Conservation (phyloP, 768 basidiomycete genomes). For the Lactarius vividus region DNA sequence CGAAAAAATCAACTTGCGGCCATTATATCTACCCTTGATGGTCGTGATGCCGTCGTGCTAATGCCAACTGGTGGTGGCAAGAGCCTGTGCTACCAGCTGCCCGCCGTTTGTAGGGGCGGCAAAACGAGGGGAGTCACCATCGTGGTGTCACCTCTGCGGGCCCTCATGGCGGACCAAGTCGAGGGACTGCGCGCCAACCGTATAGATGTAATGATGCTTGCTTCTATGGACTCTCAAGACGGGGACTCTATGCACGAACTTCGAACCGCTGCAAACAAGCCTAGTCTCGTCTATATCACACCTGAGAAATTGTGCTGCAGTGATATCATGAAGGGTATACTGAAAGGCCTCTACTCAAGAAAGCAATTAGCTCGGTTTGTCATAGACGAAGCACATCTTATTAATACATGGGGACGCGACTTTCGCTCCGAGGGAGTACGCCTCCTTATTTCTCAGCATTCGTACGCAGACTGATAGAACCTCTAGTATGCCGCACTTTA, state of each 20-base stretch:
- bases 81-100: slow-evolving; percentile 86
- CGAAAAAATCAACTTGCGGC: slow-evolving; percentile 85
- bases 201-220: slow-evolving; percentile 59
- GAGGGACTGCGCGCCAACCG: slow-evolving; percentile 57
- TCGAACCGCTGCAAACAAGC: slow-evolving; percentile 47
- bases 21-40: slow-evolving; percentile 73
- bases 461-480: not conserved
- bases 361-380: slow-evolving; percentile 81
- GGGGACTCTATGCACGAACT: slow-evolving; percentile 39
- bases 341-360: slow-evolving; percentile 55
- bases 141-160: slow-evolving; percentile 85
- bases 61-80: slow-evolving; percentile 98
- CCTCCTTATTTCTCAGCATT: not conserved
- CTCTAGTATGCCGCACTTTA: slow-evolving; percentile 37
- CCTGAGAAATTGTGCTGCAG: slow-evolving; percentile 84
- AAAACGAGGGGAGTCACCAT: slow-evolving; percentile 79
- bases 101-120: slow-evolving; percentile 74
- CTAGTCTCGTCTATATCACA: slow-evolving; percentile 80
- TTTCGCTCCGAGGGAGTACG: slow-evolving; percentile 55
- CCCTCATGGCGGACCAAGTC: slow-evolving; percentile 91
- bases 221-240: slow-evolving; percentile 36
- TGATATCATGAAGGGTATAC: slow-evolving; percentile 48
- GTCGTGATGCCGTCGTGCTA: slow-evolving; percentile 87
- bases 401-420: slow-evolving; percentile 92
- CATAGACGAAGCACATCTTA: slow-evolving; percentile 95